These are phyloP conservation scores for Solanum hybrid DNA, from an alignment of 305 asterid genomes.

Conservation along the genomic window DNA sequence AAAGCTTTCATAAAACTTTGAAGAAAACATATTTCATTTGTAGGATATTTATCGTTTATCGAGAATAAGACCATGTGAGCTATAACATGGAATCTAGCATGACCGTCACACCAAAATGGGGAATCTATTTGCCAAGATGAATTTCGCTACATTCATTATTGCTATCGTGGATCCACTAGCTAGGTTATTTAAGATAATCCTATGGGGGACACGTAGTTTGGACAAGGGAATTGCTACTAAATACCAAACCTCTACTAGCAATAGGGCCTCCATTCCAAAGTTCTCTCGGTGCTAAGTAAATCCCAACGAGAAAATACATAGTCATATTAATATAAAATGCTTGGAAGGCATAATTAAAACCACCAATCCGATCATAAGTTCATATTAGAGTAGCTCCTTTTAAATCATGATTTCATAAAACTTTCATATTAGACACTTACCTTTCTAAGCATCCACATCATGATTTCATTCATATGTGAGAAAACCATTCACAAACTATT, in stretches of 20 bases:
- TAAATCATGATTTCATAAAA: background rate
- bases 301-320: background rate
- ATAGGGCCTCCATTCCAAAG: too few species aligned
- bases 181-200: background rate
- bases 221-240: background rate
- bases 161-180: background rate
- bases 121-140: background rate
- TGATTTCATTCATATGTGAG: background rate
- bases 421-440: too few species aligned
- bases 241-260: background rate
- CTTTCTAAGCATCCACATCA: too few species aligned
- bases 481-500: background rate
- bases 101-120: background rate
- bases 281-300: background rate
- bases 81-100: background rate
- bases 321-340: background rate
- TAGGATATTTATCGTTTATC: too few species aligned
- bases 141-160: background rate
- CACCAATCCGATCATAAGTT: background rate
- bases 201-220: background rate
- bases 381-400: background rate
- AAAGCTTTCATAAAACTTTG: too few species aligned
- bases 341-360: background rate
- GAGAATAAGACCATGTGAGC: background rate
- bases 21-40: too few species aligned